Base-by-base conservation (phyloP, 225 moss, liverwort and hornwort species). In the Bryum argenteum region DNA sequence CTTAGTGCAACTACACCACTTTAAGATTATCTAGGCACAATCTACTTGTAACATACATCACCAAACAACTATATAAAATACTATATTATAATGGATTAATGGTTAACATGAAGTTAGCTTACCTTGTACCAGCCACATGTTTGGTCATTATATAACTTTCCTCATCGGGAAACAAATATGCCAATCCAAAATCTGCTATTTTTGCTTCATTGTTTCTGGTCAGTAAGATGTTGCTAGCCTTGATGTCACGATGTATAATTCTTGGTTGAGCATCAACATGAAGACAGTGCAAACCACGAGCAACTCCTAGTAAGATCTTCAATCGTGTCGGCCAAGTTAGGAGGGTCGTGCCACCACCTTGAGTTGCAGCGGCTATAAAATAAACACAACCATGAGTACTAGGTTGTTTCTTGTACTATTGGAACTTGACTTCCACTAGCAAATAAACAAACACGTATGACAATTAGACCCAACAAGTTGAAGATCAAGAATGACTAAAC, bases 61-160 rank as follows among this genome's bases (percentile, higher is more conserved):
- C 4, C 26, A 26, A 26, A 26, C 26, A 26, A 2, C 4, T 4
- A 26, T 4, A 26, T 26, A 2, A 26, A 26, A 26, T n/a, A n/a
- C n/a, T n/a, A n/a, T n/a, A 43, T 43, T 43, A 8, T 43, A 9
- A 43, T 9, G 43, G 12, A 43, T 11, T 43, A 9, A 43, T 43
- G 12, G 9, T 9, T 9, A 9, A 43, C 5, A 11, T 43, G 12
- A 43, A 33, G 4, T 33, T 2, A 59, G 6, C 71, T 76, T 63
- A 83, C 82, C 67, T 75, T 66, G 78, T 83, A 14, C 82, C 67
- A 0, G 79, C 75, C 12, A 75, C 61, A 0, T 83, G 48, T 7
- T 64, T 37, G 0, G 75, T 75, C 39, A 71, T 17, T 0, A 83
- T 67, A 23, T 63, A 78, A 50, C 56, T 79, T 11, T 72, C n/a